Percentiles rank a stretch among this genome's conserved stretches.
These are phyloP conservation scores for Nadsonia commutata DNA, from an alignment of 1,139 yeast genomes.

Conservation along the genomic window DNA sequence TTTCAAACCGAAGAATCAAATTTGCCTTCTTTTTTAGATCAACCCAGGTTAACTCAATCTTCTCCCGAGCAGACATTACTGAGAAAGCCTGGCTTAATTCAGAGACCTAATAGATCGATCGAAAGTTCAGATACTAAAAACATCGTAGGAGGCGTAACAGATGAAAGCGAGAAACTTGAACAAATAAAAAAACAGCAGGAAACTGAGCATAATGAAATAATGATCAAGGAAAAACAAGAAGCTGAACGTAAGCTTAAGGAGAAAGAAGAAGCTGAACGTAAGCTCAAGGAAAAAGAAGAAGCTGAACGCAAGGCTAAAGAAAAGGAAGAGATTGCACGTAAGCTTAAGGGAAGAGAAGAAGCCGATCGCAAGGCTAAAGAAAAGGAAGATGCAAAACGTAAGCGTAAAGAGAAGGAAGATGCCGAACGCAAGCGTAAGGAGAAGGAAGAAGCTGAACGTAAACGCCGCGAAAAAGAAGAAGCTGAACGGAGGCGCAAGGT, in stretches of 20 bases:
- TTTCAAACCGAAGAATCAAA: no score
- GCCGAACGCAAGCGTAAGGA: background rate
- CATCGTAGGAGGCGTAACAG: no score
- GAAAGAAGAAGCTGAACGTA: background rate
- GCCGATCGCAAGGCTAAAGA: background rate
- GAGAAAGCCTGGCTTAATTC: background rate
- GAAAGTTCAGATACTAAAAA: no score
- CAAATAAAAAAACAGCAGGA: slow-evolving; percentile 1
- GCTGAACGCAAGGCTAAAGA: background rate
- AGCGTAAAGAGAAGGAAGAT: slow-evolving; percentile 2
- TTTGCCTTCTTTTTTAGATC: background rate
- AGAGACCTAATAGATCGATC: no score
- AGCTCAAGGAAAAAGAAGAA: background rate
- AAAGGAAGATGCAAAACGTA: slow-evolving; percentile 1
- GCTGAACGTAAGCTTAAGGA: background rate
- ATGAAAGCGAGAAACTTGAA: no score
- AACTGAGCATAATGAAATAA: background rate
- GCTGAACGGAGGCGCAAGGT: slow-evolving; percentile 1
- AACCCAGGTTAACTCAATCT: background rate
- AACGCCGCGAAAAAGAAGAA: background rate
- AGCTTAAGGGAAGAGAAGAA: slow-evolving; percentile 1
- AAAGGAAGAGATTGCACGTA: background rate
- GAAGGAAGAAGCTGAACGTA: background rate
- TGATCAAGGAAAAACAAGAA: background rate
- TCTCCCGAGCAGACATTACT: background rate